These are phyloP conservation scores for Gnomoniopsis smithogilvyi DNA, from an alignment of 2,329 filamentous ascomycete species.

Conservation along the genomic window DNA sequence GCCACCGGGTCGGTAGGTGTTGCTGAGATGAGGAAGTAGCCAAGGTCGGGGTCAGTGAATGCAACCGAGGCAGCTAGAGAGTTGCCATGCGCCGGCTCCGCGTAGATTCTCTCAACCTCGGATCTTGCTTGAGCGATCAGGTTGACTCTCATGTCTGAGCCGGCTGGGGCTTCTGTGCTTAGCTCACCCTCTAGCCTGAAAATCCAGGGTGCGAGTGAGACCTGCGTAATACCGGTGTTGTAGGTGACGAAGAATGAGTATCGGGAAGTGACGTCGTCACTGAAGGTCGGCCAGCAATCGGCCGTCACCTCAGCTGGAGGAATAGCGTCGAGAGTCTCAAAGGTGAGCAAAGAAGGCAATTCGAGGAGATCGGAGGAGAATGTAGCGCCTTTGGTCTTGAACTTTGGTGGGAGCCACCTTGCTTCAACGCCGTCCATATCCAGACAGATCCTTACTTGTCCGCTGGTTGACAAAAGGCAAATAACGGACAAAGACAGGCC, in stretches of 20 bases:
- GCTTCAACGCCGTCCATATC: conserved; percentile 61
- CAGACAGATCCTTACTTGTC: conserved; percentile 58
- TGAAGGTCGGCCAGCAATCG: conserved; percentile 62
- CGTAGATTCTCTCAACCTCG: conserved; percentile 54
- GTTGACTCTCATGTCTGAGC: conserved; percentile 60
- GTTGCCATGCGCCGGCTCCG: conserved; percentile 45
- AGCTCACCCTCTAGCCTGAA: conserved; percentile 62
- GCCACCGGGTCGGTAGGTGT: conserved; percentile 56
- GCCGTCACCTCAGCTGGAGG: conserved; percentile 51
- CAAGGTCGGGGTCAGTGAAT: conserved; percentile 59
- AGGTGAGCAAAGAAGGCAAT: conserved; percentile 52
- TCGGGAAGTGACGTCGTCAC: conserved; percentile 56
- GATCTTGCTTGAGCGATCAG: conserved; percentile 56
- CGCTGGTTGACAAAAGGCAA: conserved; percentile 58
- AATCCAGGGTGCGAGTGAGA: conserved; percentile 61
- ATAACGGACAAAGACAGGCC: conserved; percentile 59
- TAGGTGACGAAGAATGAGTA: conserved; percentile 64
- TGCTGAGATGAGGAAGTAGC: conserved; percentile 60
- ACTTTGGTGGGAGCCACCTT: conserved; percentile 61
- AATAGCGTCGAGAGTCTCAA: conserved; percentile 61
- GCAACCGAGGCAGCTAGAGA: conserved; percentile 52
- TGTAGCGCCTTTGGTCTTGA: conserved; percentile 44
- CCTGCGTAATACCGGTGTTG: conserved; percentile 55
- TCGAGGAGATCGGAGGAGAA: conserved; percentile 33
- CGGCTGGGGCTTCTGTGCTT: conserved; percentile 51